Evolutionary conservation across 345 rosid genomes (phyloP).

Genomic region (Ceriops tagal): DNA sequence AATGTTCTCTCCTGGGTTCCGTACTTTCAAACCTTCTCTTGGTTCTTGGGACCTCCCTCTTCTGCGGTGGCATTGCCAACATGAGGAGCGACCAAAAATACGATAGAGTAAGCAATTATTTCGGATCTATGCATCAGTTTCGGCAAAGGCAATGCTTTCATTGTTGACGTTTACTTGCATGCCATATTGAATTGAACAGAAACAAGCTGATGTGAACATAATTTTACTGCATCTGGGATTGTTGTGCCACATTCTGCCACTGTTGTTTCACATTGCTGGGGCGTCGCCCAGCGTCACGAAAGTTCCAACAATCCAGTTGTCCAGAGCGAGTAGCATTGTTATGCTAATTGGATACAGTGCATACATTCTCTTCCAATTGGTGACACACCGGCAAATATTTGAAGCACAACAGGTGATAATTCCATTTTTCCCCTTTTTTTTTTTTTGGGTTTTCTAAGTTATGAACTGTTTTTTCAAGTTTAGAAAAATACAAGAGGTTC

Average conservation of each 20-base stretch:
- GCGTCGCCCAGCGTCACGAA: slow-evolving; percentile 27
- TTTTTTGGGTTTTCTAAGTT: too few relatives aligned
- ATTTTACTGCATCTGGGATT: slow-evolving; percentile 61
- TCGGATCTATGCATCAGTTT: too few relatives aligned
- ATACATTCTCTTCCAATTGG: slow-evolving; percentile 72
- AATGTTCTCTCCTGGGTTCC: slow-evolving; percentile 84
- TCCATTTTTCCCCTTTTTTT: background rate
- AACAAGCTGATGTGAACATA: slow-evolving; percentile 83
- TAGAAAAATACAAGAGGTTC: too few relatives aligned
- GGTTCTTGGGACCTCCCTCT: slow-evolving; percentile 86
- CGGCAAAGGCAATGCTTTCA: background rate
- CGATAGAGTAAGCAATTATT: slow-evolving; percentile 51
- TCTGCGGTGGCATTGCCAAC: slow-evolving; percentile 86
- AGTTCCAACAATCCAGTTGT: slow-evolving; percentile 48
- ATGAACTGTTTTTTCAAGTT: too few relatives aligned
- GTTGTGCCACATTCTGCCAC: slow-evolving; percentile 70
- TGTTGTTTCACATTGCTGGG: slow-evolving; percentile 48
- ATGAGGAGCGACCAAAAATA: slow-evolving; percentile 61
- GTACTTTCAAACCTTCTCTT: slow-evolving; percentile 83
- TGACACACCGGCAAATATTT: slow-evolving; percentile 68
- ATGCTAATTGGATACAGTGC: slow-evolving; percentile 77
- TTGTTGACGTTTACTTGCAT: background rate
- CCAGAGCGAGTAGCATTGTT: slow-evolving; percentile 75
- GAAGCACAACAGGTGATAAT: slow-evolving; percentile 50
- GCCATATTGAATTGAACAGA: slow-evolving; percentile 36